phyloP scores from a whole-genome alignment of 352 stramenopile genomes.

The Phytophthora uliginosa region DNA sequence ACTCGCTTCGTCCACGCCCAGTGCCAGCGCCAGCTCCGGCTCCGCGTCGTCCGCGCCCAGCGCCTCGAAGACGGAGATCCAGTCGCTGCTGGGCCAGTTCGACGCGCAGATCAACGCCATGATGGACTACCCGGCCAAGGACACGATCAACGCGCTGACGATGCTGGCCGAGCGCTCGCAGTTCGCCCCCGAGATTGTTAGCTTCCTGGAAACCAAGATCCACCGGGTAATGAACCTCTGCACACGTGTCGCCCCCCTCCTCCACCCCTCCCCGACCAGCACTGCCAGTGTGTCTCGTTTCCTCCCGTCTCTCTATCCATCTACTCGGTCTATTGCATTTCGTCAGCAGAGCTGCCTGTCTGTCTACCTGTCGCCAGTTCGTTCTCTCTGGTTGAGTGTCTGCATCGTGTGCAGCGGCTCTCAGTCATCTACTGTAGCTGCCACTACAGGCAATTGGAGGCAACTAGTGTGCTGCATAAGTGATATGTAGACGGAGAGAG shows the following conservation, averaged over 20 bases:
- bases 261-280: too few relatives aligned
- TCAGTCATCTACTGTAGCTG: too few relatives aligned
- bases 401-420: too few relatives aligned
- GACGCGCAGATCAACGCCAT: constrained; percentile 89
- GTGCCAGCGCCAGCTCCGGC: constrained; percentile 2
- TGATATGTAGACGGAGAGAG: constrained; percentile 5
- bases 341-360: neutral
- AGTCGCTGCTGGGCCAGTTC: constrained; percentile 78
- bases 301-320: constrained; percentile 16
- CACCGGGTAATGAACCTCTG: constrained; percentile 68
- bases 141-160: constrained; percentile 91
- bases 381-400: constrained; percentile 2
- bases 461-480: neutral
- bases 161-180: constrained; percentile 84
- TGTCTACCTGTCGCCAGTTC: neutral
- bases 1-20: constrained; percentile 41
- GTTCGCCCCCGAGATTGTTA: constrained; percentile 87
- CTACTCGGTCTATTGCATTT: neutral
- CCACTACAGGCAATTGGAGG: too few relatives aligned
- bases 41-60: constrained; percentile 30
- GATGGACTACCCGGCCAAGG: constrained; percentile 89
- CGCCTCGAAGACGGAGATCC: constrained; percentile 43
- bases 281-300: neutral
- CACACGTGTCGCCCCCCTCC: neutral
- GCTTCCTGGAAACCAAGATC: constrained; percentile 92